Evolutionary conservation across 179 eudicot genomes (phyloP).

Genomic region (Drosera spatulata): DNA sequence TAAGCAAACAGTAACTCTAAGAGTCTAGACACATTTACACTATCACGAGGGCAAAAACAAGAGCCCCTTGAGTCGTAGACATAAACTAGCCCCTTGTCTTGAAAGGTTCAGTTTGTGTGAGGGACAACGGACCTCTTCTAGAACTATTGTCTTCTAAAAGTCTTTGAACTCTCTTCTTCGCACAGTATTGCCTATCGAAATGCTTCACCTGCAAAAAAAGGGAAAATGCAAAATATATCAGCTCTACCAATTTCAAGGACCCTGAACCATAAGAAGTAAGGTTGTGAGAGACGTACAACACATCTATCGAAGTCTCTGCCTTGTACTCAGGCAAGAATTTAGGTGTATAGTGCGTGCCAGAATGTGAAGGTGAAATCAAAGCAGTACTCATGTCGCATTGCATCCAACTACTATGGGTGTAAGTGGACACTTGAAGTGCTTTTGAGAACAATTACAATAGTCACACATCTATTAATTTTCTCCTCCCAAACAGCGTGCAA

Average conservation of each 20-base stretch:
- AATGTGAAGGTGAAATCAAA: too few species aligned
- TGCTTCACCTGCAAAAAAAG: conserved; percentile 58
- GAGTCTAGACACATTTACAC: too few species aligned
- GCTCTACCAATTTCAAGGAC: not conserved
- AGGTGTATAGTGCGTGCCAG: too few species aligned
- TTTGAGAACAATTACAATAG: too few species aligned
- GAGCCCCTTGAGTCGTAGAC: not conserved
- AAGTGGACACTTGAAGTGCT: too few species aligned
- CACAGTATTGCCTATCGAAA: conserved; percentile 71
- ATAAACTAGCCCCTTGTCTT: conserved; percentile 11
- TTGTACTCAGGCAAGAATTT: too few species aligned
- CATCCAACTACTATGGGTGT: too few species aligned
- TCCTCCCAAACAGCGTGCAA: too few species aligned
- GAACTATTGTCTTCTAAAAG: conserved; percentile 66
- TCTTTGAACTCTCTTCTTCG: conserved; percentile 65
- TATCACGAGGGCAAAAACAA: not conserved
- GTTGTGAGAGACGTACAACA: not conserved
- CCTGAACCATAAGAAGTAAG: not conserved
- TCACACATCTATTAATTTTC: too few species aligned
- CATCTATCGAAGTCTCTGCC: too few species aligned
- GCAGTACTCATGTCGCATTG: too few species aligned
- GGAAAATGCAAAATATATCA: not conserved
- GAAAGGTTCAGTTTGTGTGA: conserved; percentile 40
- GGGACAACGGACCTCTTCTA: conserved; percentile 74
- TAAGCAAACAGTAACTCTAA: too few species aligned